Evolutionary conservation across 306 rosid genomes (phyloP), one percentile per base, ranked within the genome.

Genomic region (Heteromeles arbutifolia): DNA sequence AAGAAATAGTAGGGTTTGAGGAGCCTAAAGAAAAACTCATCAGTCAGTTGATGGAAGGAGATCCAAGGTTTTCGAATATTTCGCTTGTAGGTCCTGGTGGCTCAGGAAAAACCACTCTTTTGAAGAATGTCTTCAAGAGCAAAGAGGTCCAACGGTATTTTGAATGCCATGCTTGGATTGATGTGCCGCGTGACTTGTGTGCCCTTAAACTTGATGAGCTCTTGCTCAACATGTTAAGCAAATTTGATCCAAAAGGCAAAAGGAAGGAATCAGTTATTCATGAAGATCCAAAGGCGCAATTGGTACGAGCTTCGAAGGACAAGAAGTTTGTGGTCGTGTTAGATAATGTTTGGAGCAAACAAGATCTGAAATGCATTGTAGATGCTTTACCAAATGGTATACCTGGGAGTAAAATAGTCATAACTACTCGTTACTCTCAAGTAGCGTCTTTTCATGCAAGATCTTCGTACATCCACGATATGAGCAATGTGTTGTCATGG

Each of bases 371-470:
- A 7, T 0, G 2, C 22, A 29, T 65, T 22, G 11, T 54, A 48
- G 2, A 65, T 64, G 32, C 8, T 44, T 3, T 75, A 8, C 79
- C 72, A n/a, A 32, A 29, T 28, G 79, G 39, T 11, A 50, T 44
- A n/a, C 64, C 24, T 22, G 72, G 79, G 71, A 75, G 79, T 48
- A 75, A 65, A 65, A 19, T 75, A 21, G 4, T 75, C 44, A 32
- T n/a, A 43, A 65, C 59, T 8, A 25, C 78, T 26, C 72, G 69
- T 12, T 15, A 21, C 21, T 26, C 37, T 6, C 24, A 74, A 24
- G 48, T 74, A 53, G 72, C 62, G n/a, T 43, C 63, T 18, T 1
- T 2, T 65, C 21, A n/a, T 28, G 61, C 25, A 24, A 17, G 26
- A 32, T 44, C 52, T 39, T 5, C 31, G 24, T 34, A 75, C 53